A percentile compares a stretch with the other conserved stretches of the same genome.
These are phyloP conservation scores for Metschnikowia dekortorum DNA, from an alignment of 805 yeast species.

Conservation along the genomic window DNA sequence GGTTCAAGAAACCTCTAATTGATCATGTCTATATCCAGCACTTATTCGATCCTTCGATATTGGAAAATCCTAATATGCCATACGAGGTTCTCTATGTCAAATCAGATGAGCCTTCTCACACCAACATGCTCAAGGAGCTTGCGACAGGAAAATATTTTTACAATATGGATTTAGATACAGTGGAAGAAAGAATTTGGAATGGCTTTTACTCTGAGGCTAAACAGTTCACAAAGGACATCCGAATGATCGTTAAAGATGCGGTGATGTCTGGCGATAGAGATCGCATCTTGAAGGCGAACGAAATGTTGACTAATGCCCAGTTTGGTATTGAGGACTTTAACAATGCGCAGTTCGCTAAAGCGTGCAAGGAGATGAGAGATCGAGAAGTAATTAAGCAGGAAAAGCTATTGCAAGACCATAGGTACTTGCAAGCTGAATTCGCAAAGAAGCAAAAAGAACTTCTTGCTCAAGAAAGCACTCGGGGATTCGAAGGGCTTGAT, in stretches of 20 bases:
- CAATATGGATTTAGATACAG: slow-evolving; percentile 90
- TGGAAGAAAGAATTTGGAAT: slow-evolving; percentile 95
- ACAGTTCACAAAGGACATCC: slow-evolving; percentile 81
- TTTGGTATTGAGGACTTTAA: slow-evolving; percentile 91
- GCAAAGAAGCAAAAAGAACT: slow-evolving; percentile 13
- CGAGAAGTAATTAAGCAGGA: slow-evolving; percentile 59
- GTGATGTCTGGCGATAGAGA: slow-evolving; percentile 77
- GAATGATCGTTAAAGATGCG: slow-evolving; percentile 78
- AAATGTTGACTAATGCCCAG: slow-evolving; percentile 94
- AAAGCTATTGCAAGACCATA: slow-evolving; percentile 36
- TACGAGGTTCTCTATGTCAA: slow-evolving; percentile 43
- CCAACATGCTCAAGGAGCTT: slow-evolving; percentile 77
- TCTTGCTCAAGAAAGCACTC: neutral
- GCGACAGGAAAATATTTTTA: slow-evolving; percentile 66
- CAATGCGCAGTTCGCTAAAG: slow-evolving; percentile 62
- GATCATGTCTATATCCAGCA: slow-evolving; percentile 73
- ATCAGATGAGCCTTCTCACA: slow-evolving; percentile 40
- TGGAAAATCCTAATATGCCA: slow-evolving; percentile 31
- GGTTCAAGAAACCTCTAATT: slow-evolving; percentile 86
- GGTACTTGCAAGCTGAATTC: slow-evolving; percentile 24
- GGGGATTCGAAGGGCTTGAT: neutral
- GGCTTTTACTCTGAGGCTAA: slow-evolving; percentile 91
- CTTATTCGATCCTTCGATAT: slow-evolving; percentile 61
- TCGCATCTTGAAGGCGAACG: slow-evolving; percentile 74
- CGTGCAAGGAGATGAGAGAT: slow-evolving; percentile 68